Conservation (phyloP, 345 rosid species). For the Dimocarpus longan region DNA sequence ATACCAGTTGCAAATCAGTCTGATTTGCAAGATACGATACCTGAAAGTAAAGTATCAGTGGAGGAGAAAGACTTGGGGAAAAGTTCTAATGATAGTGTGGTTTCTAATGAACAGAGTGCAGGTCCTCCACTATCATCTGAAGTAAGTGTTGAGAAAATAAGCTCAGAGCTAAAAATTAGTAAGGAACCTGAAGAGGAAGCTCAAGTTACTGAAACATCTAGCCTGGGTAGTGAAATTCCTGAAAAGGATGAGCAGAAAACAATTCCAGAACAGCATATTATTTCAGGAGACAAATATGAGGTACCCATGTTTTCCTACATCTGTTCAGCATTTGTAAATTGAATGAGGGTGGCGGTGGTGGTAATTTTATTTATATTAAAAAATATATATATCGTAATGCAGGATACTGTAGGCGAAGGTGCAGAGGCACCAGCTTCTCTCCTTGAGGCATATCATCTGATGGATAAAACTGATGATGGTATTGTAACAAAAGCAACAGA, state of each 20-base stretch:
- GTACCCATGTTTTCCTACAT: constrained; percentile 27
- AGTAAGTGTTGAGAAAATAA: constrained; percentile 31
- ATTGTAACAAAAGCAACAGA: constrained; percentile 37
- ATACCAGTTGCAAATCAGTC: constrained; percentile 28
- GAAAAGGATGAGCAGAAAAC: constrained; percentile 29
- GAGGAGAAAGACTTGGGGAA: constrained; percentile 33
- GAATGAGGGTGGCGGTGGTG: not conserved
- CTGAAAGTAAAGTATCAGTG: constrained; percentile 32
- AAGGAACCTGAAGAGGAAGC: constrained; percentile 40
- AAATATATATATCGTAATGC: constrained; percentile 8
- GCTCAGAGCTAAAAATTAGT: constrained; percentile 35
- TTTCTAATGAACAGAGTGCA: constrained; percentile 34
- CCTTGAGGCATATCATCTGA: constrained; percentile 73
- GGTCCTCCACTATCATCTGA: constrained; percentile 34
- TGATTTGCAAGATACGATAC: constrained; percentile 28
- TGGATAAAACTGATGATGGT: constrained; percentile 45
- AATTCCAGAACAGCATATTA: constrained; percentile 20
- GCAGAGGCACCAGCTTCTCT: constrained; percentile 50
- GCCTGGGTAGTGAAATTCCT: constrained; percentile 30
- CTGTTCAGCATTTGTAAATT: too few relatives aligned
- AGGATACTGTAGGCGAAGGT: constrained; percentile 42
- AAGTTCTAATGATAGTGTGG: constrained; percentile 25
- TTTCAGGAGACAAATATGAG: constrained; percentile 35
- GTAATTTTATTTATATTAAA: not conserved
- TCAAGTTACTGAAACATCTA: constrained; percentile 25